phyloP scores from a whole-genome alignment of 106 monocot genomes.

The Dactylorhiza incarnata region DNA sequence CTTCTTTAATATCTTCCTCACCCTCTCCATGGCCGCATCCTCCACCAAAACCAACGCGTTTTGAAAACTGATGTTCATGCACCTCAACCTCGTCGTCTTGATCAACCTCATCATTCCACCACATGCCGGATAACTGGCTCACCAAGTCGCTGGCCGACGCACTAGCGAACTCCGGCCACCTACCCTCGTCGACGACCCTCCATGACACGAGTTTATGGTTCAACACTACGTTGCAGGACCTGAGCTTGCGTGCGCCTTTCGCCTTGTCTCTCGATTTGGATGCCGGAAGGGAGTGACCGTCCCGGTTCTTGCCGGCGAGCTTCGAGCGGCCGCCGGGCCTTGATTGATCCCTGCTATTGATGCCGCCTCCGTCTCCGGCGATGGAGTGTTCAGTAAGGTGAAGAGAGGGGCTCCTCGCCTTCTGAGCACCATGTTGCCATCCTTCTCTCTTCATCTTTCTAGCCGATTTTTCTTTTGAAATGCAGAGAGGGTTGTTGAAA shows the following conservation, averaged over 20 bases:
- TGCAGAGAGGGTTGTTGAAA: too few relatives aligned
- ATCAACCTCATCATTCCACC: constrained; percentile 7
- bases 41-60: not conserved
- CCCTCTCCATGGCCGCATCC: constrained; percentile 7
- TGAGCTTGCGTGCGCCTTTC: constrained; percentile 60
- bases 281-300: constrained; percentile 30
- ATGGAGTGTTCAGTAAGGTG: not conserved
- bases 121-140: constrained; percentile 17
- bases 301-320: constrained; percentile 41
- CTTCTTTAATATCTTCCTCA: constrained; percentile 6
- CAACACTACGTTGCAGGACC: constrained; percentile 38
- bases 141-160: constrained; percentile 37
- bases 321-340: constrained; percentile 56
- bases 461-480: not conserved
- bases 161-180: constrained; percentile 12
- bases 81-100: constrained; percentile 13
- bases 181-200: constrained; percentile 28
- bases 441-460: constrained; percentile 73
- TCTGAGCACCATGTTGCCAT: constrained; percentile 39
- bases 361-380: constrained; percentile 1
- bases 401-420: constrained; percentile 12
- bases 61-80: not conserved
- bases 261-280: constrained; percentile 61
- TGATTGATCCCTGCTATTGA: constrained; percentile 9
- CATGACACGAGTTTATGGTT: constrained; percentile 58